Base-by-base conservation (phyloP, 345 rosid genomes). In the Dimocarpus longan region DNA sequence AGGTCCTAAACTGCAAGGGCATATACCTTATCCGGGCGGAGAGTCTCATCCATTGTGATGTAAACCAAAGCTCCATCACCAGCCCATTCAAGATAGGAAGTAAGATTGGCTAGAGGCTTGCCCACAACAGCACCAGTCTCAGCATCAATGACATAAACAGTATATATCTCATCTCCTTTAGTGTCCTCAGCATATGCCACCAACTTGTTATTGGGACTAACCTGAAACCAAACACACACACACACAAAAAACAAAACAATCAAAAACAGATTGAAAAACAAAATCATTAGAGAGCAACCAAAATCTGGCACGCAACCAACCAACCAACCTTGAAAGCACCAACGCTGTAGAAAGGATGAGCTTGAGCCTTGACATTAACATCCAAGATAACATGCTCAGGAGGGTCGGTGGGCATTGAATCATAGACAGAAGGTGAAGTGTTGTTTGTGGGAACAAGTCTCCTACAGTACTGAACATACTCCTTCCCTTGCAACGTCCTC, bases 181-280 rank as follows among this genome's bases (percentile, higher is more conserved):
- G 89, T 89, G 81, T 95, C 99, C 83, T 95, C 97, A 5, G 97
- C 95, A 85, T 90, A 95, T 26, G 97, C 97, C 44, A 86, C 94
- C 87, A 95, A 65, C 83, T 92, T 92, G 82, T 89, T 89, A 74
- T 88, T 86, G 1, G 97, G 97, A 76, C 92, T 90, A 44, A 84
- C 90, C 99, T 95, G 84, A 64, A 65, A 65, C 18, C 80, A 80
- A 81, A 60, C 28, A 21, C 26, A 60, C 16, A 6, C 4, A 3
- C 39, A 60, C 57, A 43, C 8, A 26, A 26, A 26, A 26, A 26
- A 37, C 68, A n/a, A 2, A 10, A 15, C 15, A 63, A 74, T 3
- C 62, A 46, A 4, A 63, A 59, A 21, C 54, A 15, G 39, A 46
- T 7, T 1, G 52, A 46, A 46, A 46, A 46, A 46, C 52, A 46